phyloP scores from a whole-genome alignment of 345 rosid species.

The Eucalyptus sp. region DNA sequence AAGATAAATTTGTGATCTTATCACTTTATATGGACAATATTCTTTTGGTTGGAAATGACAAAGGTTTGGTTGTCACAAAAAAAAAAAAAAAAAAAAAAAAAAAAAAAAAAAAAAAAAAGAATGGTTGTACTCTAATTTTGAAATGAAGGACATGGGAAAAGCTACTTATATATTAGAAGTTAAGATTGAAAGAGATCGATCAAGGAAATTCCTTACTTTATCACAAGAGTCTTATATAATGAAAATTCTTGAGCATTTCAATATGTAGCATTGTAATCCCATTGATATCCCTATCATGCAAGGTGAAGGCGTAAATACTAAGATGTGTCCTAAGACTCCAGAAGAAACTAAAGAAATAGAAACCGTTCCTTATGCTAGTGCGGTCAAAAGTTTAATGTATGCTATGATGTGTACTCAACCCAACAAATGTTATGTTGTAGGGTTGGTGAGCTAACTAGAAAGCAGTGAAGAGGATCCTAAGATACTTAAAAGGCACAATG shows the following conservation, averaged over 20 bases:
- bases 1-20: too few relatives aligned
- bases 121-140: fast-evolving
- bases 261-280: fast-evolving
- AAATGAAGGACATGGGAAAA: too few relatives aligned
- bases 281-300: fast-evolving
- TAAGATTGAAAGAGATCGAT: fast-evolving
- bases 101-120: too few relatives aligned
- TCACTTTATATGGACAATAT: fast-evolving
- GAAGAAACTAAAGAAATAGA: fast-evolving
- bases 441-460: fast-evolving
- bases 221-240: too few relatives aligned
- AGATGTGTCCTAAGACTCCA: fast-evolving
- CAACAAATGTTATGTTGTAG: fast-evolving
- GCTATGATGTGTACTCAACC: fast-evolving
- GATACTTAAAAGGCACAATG: fast-evolving
- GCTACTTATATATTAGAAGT: fast-evolving
- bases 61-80: fast-evolving
- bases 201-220: too few relatives aligned
- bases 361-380: fast-evolving
- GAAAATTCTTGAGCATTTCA: fast-evolving
- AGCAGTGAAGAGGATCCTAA: fast-evolving
- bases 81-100: too few relatives aligned
- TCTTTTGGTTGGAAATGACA: fast-evolving
- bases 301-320: fast-evolving
- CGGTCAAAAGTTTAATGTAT: too few relatives aligned